phyloP scores from a whole-genome alignment of 2,329 filamentous ascomycete genomes.

The Botrytis pseudocinerea region DNA sequence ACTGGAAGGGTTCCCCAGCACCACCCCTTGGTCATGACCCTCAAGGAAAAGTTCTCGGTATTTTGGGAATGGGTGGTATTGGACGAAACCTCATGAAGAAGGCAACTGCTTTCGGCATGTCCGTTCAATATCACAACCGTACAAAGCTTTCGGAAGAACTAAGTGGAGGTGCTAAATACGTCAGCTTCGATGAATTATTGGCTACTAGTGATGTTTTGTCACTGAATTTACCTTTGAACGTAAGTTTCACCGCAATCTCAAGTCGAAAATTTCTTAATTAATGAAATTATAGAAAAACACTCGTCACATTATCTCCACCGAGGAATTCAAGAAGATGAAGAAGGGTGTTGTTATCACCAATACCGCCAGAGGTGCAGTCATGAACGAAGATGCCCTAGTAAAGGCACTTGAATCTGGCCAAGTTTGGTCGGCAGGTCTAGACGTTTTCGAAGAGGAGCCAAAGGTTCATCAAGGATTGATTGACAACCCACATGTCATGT shows the following conservation, averaged over 20 bases:
- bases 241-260: constrained; percentile 47
- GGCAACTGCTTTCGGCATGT: constrained; percentile 75
- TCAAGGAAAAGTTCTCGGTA: constrained; percentile 74
- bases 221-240: constrained; percentile 79
- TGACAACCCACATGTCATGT: constrained; percentile 67
- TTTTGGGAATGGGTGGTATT: constrained; percentile 85
- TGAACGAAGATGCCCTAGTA: constrained; percentile 79
- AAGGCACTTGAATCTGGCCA: constrained; percentile 68
- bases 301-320: constrained; percentile 70
- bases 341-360: constrained; percentile 75
- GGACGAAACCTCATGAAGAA: constrained; percentile 75
- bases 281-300: constrained; percentile 54
- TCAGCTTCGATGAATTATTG: constrained; percentile 72
- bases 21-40: constrained; percentile 72
- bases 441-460: constrained; percentile 83
- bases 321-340: constrained; percentile 77
- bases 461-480: constrained; percentile 71
- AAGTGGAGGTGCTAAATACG: constrained; percentile 61
- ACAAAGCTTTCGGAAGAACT: constrained; percentile 56
- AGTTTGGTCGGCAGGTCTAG: constrained; percentile 70
- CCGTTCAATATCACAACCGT: constrained; percentile 73
- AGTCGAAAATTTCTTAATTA: not conserved
- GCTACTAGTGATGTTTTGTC: constrained; percentile 72
- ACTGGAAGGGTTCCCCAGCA: constrained; percentile 63
- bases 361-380: constrained; percentile 78